Conservation (phyloP, 31 red algal species). For the Pterothamnion heteromorphum region DNA sequence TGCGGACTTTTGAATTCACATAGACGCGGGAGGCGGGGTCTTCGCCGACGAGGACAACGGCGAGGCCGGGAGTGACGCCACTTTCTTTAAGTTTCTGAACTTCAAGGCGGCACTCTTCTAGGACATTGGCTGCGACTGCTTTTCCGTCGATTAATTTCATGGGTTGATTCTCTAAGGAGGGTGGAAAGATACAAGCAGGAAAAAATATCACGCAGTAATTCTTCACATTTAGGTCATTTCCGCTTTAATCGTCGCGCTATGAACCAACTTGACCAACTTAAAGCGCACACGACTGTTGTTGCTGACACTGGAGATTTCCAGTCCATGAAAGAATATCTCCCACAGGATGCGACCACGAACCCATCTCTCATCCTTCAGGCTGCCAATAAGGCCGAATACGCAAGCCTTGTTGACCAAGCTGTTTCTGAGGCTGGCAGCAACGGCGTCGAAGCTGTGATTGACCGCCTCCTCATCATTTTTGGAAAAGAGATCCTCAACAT, state of each 20-base stretch:
- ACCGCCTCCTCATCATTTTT: constrained; percentile 61
- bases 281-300: constrained; percentile 29
- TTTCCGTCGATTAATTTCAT: constrained; percentile 96
- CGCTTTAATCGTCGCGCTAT: no score
- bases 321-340: constrained; percentile 47
- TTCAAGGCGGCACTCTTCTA: constrained; percentile 57
- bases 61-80: constrained; percentile 62
- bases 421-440: constrained; percentile 45
- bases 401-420: constrained; percentile 53
- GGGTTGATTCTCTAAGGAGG: no score
- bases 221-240: no score
- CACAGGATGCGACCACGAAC: constrained; percentile 66
- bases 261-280: constrained; percentile 19
- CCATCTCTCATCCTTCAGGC: constrained; percentile 58
- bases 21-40: constrained; percentile 65
- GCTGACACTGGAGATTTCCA: constrained; percentile 49
- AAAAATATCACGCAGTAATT: no score
- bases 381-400: constrained; percentile 52
- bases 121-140: constrained; percentile 57
- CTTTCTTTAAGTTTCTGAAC: constrained; percentile 42
- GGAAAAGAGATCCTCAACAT: constrained; percentile 60
- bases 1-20: constrained; percentile 72
- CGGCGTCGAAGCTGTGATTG: constrained; percentile 16
- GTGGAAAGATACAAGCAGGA: no score
- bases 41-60: constrained; percentile 79